Conservation (phyloP, 2,329 filamentous ascomycete genomes). For the Chalaropsis thielavioides region DNA sequence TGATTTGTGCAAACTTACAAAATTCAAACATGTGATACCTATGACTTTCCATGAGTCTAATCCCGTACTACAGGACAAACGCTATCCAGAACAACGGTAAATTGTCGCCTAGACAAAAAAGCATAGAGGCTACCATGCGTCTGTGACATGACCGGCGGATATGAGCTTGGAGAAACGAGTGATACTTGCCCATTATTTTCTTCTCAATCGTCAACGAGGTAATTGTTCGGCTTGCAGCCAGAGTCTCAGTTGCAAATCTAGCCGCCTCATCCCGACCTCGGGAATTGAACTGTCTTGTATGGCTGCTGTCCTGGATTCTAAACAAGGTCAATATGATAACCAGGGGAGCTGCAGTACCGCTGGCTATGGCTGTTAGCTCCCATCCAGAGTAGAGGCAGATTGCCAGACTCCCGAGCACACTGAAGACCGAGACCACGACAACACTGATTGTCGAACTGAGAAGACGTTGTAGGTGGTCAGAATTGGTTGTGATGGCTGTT, state of each 20-base stretch:
- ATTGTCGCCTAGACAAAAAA: constrained; percentile 17
- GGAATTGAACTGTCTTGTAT: constrained; percentile 11
- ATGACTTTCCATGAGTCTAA: constrained; percentile 11
- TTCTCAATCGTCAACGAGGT: constrained; percentile 23
- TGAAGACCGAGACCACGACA: constrained; percentile 23
- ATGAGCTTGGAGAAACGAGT: constrained; percentile 11
- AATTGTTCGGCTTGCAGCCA: constrained; percentile 17
- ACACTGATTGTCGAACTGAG: constrained; percentile 24
- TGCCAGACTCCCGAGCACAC: constrained; percentile 22
- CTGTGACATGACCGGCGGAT: constrained; percentile 9
- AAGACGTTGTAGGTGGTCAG: constrained; percentile 25
- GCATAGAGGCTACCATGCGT: constrained; percentile 5
- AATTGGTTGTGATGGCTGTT: constrained; percentile 22
- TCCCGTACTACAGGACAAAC: constrained; percentile 19
- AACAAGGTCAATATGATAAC: constrained; percentile 34
- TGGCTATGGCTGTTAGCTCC: constrained; percentile 28
- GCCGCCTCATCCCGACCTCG: constrained; percentile 12
- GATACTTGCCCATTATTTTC: constrained; percentile 19
- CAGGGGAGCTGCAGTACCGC: constrained; percentile 26
- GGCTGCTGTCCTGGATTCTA: constrained; percentile 25
- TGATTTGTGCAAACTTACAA: constrained; percentile 8
- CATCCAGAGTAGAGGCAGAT: constrained; percentile 25
- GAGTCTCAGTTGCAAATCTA: constrained; percentile 14
- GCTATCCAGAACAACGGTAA: constrained; percentile 18
- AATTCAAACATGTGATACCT: constrained; percentile 18